These are phyloP conservation scores for Rhodotorula sp. DNA, from an alignment of 1,284 basidiomycete species.

Conservation along the genomic window DNA sequence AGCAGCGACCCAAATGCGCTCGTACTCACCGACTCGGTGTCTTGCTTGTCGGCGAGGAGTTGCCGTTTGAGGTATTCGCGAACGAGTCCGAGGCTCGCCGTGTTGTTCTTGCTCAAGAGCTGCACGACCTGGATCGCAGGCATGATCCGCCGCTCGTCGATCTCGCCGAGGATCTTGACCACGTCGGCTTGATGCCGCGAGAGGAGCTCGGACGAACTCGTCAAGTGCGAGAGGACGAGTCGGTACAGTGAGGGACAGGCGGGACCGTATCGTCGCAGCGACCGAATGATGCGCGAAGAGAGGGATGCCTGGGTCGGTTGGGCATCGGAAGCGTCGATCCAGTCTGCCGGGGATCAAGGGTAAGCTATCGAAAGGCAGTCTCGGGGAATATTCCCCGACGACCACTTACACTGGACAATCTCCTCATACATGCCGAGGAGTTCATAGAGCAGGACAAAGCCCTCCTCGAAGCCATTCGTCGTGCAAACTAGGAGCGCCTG, in stretches of 20 bases:
- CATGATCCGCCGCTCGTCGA: slow-evolving; percentile 78
- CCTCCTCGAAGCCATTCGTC: slow-evolving; percentile 73
- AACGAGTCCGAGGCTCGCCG: slow-evolving; percentile 84
- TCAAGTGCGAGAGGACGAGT: slow-evolving; percentile 84
- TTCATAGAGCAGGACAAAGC: slow-evolving; percentile 88
- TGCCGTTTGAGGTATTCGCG: slow-evolving; percentile 81
- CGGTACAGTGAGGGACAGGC: slow-evolving; percentile 71
- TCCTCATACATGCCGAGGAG: slow-evolving; percentile 94
- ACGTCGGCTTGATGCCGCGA: slow-evolving; percentile 70
- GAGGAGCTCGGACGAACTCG: slow-evolving; percentile 70
- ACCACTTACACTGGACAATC: slow-evolving; percentile 63
- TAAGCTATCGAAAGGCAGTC: slow-evolving; percentile 50
- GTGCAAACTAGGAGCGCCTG: slow-evolving; percentile 94
- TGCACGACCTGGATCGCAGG: slow-evolving; percentile 86
- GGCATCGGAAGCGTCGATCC: slow-evolving; percentile 29
- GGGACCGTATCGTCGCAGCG: slow-evolving; percentile 71
- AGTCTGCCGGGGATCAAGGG: slow-evolving; percentile 6
- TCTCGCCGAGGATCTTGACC: slow-evolving; percentile 65
- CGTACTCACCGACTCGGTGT: slow-evolving; percentile 70
- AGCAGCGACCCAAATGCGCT: slow-evolving; percentile 56
- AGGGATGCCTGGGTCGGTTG: slow-evolving; percentile 47
- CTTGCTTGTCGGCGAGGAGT: slow-evolving; percentile 69
- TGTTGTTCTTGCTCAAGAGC: slow-evolving; percentile 77
- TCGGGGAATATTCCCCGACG: slow-evolving; percentile 51
- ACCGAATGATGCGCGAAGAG: slow-evolving; percentile 67